Percentiles rank a stretch among this genome's conserved stretches.
Evolutionary conservation across 169 alveolate genomes (phyloP).

Genomic region (Eimeria maxima): DNA sequence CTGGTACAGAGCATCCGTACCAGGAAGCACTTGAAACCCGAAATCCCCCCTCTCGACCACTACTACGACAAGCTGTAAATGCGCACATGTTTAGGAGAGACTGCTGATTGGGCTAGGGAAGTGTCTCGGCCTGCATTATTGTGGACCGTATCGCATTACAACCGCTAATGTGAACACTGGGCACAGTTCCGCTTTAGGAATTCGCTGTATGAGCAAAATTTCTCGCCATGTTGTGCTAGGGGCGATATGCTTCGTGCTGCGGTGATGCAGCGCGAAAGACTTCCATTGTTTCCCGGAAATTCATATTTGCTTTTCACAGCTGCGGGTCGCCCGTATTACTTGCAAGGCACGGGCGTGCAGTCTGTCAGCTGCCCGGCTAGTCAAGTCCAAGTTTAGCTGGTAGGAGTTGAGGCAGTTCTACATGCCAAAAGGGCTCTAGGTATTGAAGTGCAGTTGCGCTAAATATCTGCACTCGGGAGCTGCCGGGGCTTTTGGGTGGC

Average conservation of each 20-base stretch:
- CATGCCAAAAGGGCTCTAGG: neutral
- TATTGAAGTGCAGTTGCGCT: neutral
- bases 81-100: neutral
- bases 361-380: neutral
- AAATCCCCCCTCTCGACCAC: constrained; percentile 98
- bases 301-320: neutral
- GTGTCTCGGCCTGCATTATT: neutral
- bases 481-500: neutral
- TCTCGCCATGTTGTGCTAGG: neutral
- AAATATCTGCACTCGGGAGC: neutral
- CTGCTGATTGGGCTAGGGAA: neutral
- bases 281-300: neutral
- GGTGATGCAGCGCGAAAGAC: constrained; percentile 13
- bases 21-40: constrained; percentile 98
- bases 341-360: neutral
- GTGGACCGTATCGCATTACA: neutral
- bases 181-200: neutral
- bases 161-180: neutral
- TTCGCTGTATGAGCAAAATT: neutral
- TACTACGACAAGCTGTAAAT: constrained; percentile 97
- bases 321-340: neutral
- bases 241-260: neutral
- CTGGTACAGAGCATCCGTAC: constrained; percentile 97
- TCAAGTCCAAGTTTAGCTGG: neutral
- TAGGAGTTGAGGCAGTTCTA: neutral